Evolutionary conservation across 2,329 filamentous ascomycete species (phyloP), one percentile per base, ranked within the genome.

Genomic region (Xylaria hypoxylon): DNA sequence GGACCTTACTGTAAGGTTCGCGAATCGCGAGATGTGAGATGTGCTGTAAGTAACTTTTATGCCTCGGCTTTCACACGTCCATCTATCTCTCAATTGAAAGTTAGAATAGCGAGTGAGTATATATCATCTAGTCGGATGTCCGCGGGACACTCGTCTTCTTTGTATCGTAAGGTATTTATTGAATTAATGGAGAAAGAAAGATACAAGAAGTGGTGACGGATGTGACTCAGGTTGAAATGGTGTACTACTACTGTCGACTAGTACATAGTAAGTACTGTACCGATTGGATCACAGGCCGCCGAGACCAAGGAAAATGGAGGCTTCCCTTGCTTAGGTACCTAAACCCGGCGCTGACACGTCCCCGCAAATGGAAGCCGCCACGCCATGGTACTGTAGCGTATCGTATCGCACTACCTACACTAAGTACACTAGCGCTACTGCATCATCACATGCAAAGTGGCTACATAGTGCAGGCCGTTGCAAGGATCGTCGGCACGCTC

Each of bases 111-210:
- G 28, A 38, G 44, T n/a, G 17, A 42, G 17, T 8, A 26, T 33
- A 47, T n/a, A 51, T 40, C 62, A 68, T 69, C 48, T 63, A 65
- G 51, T 26, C 33, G 11, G 51, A 38, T 48, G 56, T 19, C 55
- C n/a, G 35, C 45, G 38, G 47, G 47, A 65, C n/a, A n/a, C 40
- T 60, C 22, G 45, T 44, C 57, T 15, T 64, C 44, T 65, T 47
- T 52, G 33, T 58, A 47, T 42, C 22, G 51, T 40, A 17, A 17
- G 19, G 10, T 47, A 47, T 19, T 24, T n/a, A n/a, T n/a, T n/a
- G n/a, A 42, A n/a, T 38, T 4, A 38, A 38, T 38, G 11, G 52
- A 31, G 7, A 28, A 45, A 13, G 26, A 35, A 55, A 55, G 35
- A 7, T 33, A 17, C n/a, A 42, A 42, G 22, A n/a, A 15, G 22